Evolutionary conservation across 192 early-diverging fungal species (phyloP), one percentile per base, ranked within the genome.

Genomic region (Helicostylum pulchrum): DNA sequence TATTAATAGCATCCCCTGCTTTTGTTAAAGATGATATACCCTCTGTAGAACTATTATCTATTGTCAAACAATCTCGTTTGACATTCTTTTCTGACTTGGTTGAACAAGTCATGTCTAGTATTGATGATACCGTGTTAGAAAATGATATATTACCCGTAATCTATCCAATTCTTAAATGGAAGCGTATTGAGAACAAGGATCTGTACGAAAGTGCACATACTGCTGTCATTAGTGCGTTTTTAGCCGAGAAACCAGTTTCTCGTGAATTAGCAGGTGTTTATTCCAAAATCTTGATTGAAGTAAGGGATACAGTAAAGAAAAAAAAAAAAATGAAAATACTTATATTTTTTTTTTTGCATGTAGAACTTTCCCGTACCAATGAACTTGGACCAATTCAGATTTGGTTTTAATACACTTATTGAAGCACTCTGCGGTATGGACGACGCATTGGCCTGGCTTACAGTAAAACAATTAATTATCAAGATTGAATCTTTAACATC

Each of bases 121-220:
- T 85, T 10, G 77, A 85, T 17, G 80, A 82, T 50, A 3, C 21
- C 0, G 61, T 77, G 5, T 53, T 85, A 19, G 83, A 85, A 43
- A 55, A 73, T 12, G 61, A 73, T 34, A 56, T 85, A 10, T 52
- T 85, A 14, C 78, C 78, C 5, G 48, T 75, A 2, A 74, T 82
- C n/a, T 74, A 82, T 26, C 73, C 70, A 26, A 39, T 77, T 21
- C 55, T 80, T 0, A 73, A 72, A 30, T 64, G 61, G 68, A 45
- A 26, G 15, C 59, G 60, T 31, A 77, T 72, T 17, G 47, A 67
- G 17, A 67, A 80, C 42, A 62, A 69, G 6, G 66, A 79, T 3
- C 49, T 85, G 0, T 85, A 80, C 26, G 83, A 85, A 61, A 80
- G 78, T 32, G 74, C 75, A 4, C 80, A 85, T 61, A 67, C 78